Base-by-base conservation (phyloP, 768 basidiomycete genomes). In the Suillus placidus region DNA sequence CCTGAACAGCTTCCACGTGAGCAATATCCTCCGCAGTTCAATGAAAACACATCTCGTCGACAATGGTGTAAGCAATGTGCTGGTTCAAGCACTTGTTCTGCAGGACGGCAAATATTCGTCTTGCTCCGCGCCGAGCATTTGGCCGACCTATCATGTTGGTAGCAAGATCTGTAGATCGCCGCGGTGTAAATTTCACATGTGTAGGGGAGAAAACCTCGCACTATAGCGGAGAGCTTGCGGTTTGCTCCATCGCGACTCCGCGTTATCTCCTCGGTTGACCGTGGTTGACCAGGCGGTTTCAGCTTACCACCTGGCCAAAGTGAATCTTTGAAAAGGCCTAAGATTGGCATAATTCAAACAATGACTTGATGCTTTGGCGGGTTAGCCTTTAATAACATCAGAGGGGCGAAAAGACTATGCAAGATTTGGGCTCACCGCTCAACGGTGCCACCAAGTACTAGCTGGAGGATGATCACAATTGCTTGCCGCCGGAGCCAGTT, bases 111-210 rank as follows among this genome's bases (percentile, higher is more conserved):
- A 99, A 98, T 66, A 97, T 92, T 57, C 95, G 85, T 47, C 95
- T 85, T 10, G 97, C 95, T 18, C 96, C 97, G 51, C 95, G 85
- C 14, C 95, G 87, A 20, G 97, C 95, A 73, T 99, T 99, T 4
- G 93, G 90, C 37, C 95, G 86, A n/a, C 97, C 97, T 69, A 98
- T 98, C 91, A 98, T 95, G 71, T 97, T 98, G 8, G 97, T 94
- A 38, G 94, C 95, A 61, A 98, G 79, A 73, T 99, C 97, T 97
- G 69, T 10, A 57, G 30, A 42, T 62, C n/a, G n/a, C n/a, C 30
- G 60, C 20, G 45, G 45, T 14, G 34, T 66, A 13, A 63, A 38
- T 12, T 42, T 20, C 34, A 67, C 12, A 45, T 49, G n/a, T 63
- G 18, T 34, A 45, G 34, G 56, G 45, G 18, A 1, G 51, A 35